Evolutionary conservation across 441 rosid species (phyloP).

Genomic region (Pelargonium citronellum): DNA sequence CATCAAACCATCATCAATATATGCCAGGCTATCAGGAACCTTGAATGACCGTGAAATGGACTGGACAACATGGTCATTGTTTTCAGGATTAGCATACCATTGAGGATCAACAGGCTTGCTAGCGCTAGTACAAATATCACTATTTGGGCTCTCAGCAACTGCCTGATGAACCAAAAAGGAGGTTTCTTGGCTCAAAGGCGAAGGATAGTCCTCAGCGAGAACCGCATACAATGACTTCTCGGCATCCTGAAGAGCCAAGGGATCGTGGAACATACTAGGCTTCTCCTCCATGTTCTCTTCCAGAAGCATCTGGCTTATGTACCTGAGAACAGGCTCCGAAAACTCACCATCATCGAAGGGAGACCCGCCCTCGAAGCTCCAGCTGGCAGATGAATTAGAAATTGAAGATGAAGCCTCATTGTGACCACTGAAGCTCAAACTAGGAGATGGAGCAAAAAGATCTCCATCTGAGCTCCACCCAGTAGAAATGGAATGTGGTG

Average conservation of each 20-base stretch:
- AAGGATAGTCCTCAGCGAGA: slow-evolving; percentile 33
- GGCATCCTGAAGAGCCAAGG: slow-evolving; percentile 62
- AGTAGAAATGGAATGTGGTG: slow-evolving; percentile 24
- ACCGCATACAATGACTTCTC: slow-evolving; percentile 61
- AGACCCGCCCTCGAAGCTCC: slow-evolving; percentile 28
- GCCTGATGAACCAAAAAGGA: slow-evolving; percentile 18
- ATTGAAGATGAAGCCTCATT: not conserved
- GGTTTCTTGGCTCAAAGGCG: slow-evolving; percentile 15
- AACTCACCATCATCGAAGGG: slow-evolving; percentile 42
- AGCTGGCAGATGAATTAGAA: slow-evolving; percentile 22
- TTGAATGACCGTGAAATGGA: slow-evolving; percentile 27
- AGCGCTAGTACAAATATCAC: slow-evolving; percentile 22
- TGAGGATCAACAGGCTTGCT: slow-evolving; percentile 28
- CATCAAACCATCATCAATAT: not conserved
- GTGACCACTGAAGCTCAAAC: not conserved
- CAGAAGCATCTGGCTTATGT: slow-evolving; percentile 69
- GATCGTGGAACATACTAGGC: slow-evolving; percentile 62
- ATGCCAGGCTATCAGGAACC: no score
- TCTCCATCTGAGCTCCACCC: not conserved
- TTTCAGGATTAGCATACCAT: slow-evolving; percentile 30
- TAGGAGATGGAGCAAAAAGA: not conserved
- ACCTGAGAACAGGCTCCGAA: slow-evolving; percentile 44
- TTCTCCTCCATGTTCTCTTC: slow-evolving; percentile 70
- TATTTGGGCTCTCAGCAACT: slow-evolving; percentile 33
- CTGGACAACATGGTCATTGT: slow-evolving; percentile 32